These are phyloP conservation scores for Aspergillus cavernicola DNA, from an alignment of 495 filamentous ascomycete genomes.

Conservation along the genomic window DNA sequence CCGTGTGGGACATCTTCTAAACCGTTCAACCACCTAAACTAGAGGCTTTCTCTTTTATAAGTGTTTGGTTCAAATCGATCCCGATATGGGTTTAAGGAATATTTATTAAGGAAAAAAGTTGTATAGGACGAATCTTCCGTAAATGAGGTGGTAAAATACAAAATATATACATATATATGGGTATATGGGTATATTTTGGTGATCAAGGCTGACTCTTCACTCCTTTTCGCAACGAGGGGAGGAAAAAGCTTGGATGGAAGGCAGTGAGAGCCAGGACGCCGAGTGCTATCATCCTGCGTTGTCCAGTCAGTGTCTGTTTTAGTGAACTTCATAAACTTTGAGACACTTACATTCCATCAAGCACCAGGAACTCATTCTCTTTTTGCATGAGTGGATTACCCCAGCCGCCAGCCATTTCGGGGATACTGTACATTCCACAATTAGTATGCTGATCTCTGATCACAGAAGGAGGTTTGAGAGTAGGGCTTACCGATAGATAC, in stretches of 20 bases:
- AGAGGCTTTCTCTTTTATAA: too few species aligned
- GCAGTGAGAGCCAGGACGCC: slow-evolving; percentile 41
- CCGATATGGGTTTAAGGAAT: too few species aligned
- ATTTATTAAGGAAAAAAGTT: too few species aligned
- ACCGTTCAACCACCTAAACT: too few species aligned
- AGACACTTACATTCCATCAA: slow-evolving; percentile 53
- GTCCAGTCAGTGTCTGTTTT: background rate
- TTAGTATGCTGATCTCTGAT: slow-evolving; percentile 1
- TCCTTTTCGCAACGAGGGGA: slow-evolving; percentile 40
- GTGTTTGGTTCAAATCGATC: too few species aligned
- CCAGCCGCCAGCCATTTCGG: slow-evolving; percentile 63
- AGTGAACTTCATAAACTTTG: background rate
- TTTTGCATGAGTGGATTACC: slow-evolving; percentile 64
- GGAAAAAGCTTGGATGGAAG: slow-evolving; percentile 48
- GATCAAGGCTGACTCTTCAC: slow-evolving; percentile 24
- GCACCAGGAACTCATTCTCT: slow-evolving; percentile 57
- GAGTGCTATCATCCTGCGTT: slow-evolving; percentile 47
- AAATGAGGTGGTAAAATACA: too few species aligned
- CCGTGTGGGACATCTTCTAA: too few species aligned
- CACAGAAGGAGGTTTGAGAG: background rate
- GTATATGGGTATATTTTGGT: too few species aligned
- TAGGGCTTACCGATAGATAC: slow-evolving; percentile 56
- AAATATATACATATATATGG: too few species aligned
- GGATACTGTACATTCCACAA: slow-evolving; percentile 14
- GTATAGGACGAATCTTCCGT: too few species aligned